phyloP scores from a whole-genome alignment of 2,329 filamentous ascomycete genomes.

The Fusarium sp. region DNA sequence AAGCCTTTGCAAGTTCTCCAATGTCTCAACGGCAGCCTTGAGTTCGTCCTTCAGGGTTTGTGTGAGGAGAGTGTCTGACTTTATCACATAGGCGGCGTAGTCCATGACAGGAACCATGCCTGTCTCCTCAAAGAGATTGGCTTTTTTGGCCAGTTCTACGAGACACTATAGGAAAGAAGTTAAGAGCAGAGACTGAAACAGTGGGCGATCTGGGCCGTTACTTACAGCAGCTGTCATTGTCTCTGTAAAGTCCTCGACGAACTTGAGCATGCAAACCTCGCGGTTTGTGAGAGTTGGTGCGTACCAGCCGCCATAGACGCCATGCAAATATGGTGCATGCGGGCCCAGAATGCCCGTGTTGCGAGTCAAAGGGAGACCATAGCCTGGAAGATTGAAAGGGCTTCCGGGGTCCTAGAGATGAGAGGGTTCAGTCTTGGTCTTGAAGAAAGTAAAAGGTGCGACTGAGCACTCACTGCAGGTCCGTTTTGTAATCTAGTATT shows the following conservation, averaged over 20 bases:
- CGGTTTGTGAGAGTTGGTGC: slow-evolving; percentile 11
- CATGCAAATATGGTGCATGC: background rate
- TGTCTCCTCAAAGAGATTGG: background rate
- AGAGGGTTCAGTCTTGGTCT: background rate
- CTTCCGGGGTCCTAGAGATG: background rate
- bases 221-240: background rate
- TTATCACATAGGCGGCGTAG: background rate
- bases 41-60: background rate
- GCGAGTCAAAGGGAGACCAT: background rate
- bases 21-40: background rate
- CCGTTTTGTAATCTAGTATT: background rate
- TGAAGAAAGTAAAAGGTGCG: background rate
- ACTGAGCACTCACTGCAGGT: background rate
- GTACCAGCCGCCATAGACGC: background rate
- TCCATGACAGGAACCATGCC: background rate
- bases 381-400: background rate
- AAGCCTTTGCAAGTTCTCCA: background rate
- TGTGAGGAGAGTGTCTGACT: slow-evolving; percentile 7
- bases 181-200: background rate
- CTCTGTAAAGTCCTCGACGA: slow-evolving; percentile 35
- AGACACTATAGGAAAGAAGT: background rate
- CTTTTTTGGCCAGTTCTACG: background rate
- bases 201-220: background rate
- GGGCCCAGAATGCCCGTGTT: background rate
- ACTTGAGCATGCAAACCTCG: slow-evolving; percentile 46